phyloP scores from a whole-genome alignment of 441 rosid genomes.

The Gossypium armourianum region DNA sequence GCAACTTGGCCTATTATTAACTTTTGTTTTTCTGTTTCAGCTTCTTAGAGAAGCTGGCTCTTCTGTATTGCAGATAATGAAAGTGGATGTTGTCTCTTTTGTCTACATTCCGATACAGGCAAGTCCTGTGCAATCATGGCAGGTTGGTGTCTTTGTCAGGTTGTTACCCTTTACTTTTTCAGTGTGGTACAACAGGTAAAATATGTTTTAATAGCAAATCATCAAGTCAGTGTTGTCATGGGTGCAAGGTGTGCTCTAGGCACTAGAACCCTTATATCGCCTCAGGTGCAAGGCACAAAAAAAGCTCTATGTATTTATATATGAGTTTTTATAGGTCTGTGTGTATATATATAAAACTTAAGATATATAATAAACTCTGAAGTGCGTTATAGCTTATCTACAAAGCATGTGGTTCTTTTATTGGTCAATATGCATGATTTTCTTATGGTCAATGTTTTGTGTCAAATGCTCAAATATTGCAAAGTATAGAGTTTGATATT shows the following conservation, averaged over 20 bases:
- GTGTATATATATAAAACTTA: neutral
- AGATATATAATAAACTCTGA: neutral
- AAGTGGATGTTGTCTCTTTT: conserved; percentile 63
- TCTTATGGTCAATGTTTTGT: neutral
- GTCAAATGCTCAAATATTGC: neutral
- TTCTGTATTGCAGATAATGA: conserved; percentile 80
- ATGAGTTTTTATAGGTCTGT: neutral
- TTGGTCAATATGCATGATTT: neutral
- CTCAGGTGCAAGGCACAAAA: neutral
- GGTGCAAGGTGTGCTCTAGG: neutral
- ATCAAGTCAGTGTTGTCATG: neutral
- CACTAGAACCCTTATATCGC: too few species aligned
- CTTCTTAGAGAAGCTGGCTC: conserved; percentile 68
- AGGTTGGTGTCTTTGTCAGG: conserved; percentile 16
- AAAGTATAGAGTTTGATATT: neutral
- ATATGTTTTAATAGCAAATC: neutral
- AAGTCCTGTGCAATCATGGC: conserved; percentile 23
- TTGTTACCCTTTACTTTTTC: neutral
- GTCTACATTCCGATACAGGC: conserved; percentile 77
- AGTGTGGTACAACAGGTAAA: conserved; percentile 6
- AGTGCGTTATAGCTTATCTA: neutral
- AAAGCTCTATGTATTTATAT: neutral
- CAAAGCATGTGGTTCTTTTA: neutral
- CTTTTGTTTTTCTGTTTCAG: conserved; percentile 43
- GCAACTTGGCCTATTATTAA: conserved; percentile 18